Evolutionary conservation across 495 filamentous ascomycete species (phyloP), one percentile per base, ranked within the genome.

Genomic region (Letharia columbiana): DNA sequence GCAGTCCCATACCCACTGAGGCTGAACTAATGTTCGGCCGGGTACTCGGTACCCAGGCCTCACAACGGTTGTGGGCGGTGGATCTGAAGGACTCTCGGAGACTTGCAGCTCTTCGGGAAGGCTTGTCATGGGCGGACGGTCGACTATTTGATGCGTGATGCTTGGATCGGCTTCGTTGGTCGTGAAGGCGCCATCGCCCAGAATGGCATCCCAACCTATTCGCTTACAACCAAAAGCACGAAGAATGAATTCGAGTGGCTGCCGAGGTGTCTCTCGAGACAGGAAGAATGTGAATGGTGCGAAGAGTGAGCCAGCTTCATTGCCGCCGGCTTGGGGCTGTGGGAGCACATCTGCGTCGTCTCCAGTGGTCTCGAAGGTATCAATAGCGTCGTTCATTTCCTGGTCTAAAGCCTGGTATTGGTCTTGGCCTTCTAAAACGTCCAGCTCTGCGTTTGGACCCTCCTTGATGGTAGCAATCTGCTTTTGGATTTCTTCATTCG

Each of bases 1-100:
- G 72, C 89, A 91, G 69, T 98, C 94, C 94, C 94, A 98, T 18
- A 98, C 84, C 91, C 96, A 98, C 73, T 98, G 94, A 31, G 94
- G 94, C 77, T 98, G 94, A 60, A 98, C 76, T 70, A 98, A 98
- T 57, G 87, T 92, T 59, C 94, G 81, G 35, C 92, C 92, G 11
- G 92, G 92, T 66, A 97, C 86, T 44, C 92, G 84, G 89, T 89
- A 50, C 89, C 90, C 37, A 89, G 42, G 41, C 13, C 12, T 49
- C 3, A 61, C 50, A 10, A 63, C 40, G 33, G 18, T 47, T 96
- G 91, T 40, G 92, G 92, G 76, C 96, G 94, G 10, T 10, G 6
- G 1, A 10, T 52, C 63, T 15, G 65, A 54, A 18, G 17, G 41
- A 35, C 7, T 28, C 0, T 52, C 42, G 5, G 47, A 37, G 11